Evolutionary conservation across 768 basidiomycete species (phyloP), one percentile per base, ranked within the genome.

Genomic region (Phanerochaete sordida): DNA sequence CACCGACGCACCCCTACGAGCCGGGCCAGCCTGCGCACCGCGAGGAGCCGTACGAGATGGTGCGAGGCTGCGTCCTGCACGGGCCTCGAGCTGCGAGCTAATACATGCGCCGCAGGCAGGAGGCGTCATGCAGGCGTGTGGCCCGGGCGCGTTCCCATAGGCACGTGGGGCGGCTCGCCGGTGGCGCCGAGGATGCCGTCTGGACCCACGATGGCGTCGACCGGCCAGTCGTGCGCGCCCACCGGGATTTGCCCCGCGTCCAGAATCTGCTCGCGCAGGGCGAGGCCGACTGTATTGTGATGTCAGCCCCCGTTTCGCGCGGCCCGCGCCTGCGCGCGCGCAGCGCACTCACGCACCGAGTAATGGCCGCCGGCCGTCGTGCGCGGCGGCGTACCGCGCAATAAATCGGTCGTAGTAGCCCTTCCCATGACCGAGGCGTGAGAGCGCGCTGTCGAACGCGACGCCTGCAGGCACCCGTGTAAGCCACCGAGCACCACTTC

Each of bases 401-500:
- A 93, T 75, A 72, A 90, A 93, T 15, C 80, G 77, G 73, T 93
- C 91, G 65, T 93, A 93, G 73, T 88, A 91, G 6, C 91, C 91
- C 70, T 89, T 93, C 24, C 91, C 90, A 64, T 91, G 89, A 11
- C 91, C 91, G 28, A 93, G 79, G 30, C 91, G 84, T 50, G 84
- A 84, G 56, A 87, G 69, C 16, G 80, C 80, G 44, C 75, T 77
- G 73, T 92, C 90, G 64, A 92, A 93, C 11, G 87, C 91, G 49
- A 93, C 81, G 45, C 88, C 91, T 88, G 56, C 27, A 16, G 49
- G 43, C 49, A 15, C 53, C 30, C 23, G 23, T 11, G 37, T 54
- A 43, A 54, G 37, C 27, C 53, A 48, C 21, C 8, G 37, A 31
- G 53, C 35, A 43, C 23, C 13, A 54, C 39, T 19, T 16, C 31